Percentiles rank a stretch among this genome's conserved stretches.
phyloP scores from a whole-genome alignment of 768 basidiomycete species.

The Termitomyces sp. region DNA sequence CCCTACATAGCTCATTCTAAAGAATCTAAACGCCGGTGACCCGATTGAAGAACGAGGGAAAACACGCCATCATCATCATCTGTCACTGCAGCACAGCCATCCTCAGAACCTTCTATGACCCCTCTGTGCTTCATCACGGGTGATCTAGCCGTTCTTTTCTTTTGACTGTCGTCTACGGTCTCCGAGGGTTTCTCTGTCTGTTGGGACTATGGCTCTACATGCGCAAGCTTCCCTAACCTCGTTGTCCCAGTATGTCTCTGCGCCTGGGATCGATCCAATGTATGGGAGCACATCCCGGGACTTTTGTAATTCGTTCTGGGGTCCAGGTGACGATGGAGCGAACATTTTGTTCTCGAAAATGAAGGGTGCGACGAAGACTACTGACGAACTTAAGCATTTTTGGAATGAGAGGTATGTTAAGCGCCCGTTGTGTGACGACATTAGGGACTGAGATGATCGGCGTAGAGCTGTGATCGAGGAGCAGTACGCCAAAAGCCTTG shows the following conservation, averaged over 20 bases:
- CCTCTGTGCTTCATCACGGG: neutral
- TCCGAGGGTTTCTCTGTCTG: neutral
- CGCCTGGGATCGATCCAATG: constrained; percentile 42
- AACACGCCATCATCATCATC: constrained; percentile 11
- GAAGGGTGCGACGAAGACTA: constrained; percentile 77
- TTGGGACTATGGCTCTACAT: constrained; percentile 49
- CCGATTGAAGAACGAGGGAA: neutral
- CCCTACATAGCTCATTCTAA: neutral
- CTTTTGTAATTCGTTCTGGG: constrained; percentile 99
- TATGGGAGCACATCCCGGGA: constrained; percentile 42
- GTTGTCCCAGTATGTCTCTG: constrained; percentile 56
- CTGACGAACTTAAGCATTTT: constrained; percentile 82
- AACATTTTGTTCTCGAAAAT: constrained; percentile 87
- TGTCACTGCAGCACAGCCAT: constrained; percentile 15
- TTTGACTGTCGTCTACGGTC: neutral
- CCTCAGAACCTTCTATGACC: neutral
- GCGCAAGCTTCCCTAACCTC: constrained; percentile 71
- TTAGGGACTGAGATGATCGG: constrained; percentile 4
- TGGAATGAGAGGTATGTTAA: constrained; percentile 86
- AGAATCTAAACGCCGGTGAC: neutral
- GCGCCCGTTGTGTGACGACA: neutral
- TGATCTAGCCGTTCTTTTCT: neutral
- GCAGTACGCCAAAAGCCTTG: constrained; percentile 82
- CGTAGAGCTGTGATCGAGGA: constrained; percentile 84
- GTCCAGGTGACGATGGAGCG: constrained; percentile 75